Evolutionary conservation across 2,329 filamentous ascomycete species (phyloP).

Genomic region (Arthrobotrys iridis): DNA sequence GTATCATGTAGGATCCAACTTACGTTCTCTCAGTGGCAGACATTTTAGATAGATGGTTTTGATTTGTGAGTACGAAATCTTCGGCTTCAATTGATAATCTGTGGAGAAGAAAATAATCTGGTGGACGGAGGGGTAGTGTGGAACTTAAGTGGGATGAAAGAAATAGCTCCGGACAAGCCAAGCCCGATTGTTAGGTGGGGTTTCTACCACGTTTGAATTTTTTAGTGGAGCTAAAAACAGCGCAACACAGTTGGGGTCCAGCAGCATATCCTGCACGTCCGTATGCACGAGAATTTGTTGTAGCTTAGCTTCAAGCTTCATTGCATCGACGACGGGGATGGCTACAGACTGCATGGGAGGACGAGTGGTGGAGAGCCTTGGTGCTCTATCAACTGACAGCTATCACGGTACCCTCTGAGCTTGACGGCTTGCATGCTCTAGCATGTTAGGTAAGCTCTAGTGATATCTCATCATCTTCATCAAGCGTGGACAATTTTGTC

Average conservation of each 20-base stretch:
- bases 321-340: background rate
- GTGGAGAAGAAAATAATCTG: background rate
- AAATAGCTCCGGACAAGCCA: slow-evolving; percentile 4
- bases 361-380: background rate
- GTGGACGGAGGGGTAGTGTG: slow-evolving; percentile 40
- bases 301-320: slow-evolving; percentile 5
- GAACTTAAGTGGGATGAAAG: slow-evolving; percentile 30
- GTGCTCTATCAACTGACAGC: slow-evolving; percentile 9
- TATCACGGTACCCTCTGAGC: slow-evolving; percentile 11
- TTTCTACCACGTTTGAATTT: slow-evolving; percentile 8
- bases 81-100: slow-evolving; percentile 28
- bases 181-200: slow-evolving; percentile 16
- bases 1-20: slow-evolving; percentile 1
- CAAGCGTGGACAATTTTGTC: no score
- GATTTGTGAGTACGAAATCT: slow-evolving; percentile 26
- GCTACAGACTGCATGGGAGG: background rate
- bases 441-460: no score
- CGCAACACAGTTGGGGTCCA: slow-evolving; percentile 10
- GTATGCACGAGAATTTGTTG: background rate
- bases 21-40: slow-evolving; percentile 33
- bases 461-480: no score
- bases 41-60: slow-evolving; percentile 28
- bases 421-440: background rate
- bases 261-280: no score
- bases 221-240: slow-evolving; percentile 29